A percentile compares a stretch with the other conserved stretches of the same genome.
phyloP scores from a whole-genome alignment of 2,329 filamentous ascomycete species.

The Calonectria hongkongensis region DNA sequence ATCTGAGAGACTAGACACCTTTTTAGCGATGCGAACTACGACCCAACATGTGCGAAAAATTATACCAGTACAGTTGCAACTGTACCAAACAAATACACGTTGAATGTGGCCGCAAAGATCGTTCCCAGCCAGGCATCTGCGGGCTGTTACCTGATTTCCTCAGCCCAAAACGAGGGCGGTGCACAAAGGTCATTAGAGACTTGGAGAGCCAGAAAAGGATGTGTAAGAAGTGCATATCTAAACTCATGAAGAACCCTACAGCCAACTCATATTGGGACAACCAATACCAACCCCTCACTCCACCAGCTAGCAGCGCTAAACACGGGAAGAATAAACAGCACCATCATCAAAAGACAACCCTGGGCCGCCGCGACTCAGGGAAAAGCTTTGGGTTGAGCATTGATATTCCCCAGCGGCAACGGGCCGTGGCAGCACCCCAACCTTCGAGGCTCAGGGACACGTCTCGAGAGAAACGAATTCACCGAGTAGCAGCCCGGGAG shows the following conservation, averaged over 20 bases:
- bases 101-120: not conserved
- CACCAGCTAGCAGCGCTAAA: not conserved
- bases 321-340: not conserved
- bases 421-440: not conserved
- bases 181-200: not conserved
- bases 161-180: not conserved
- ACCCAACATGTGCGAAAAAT: not conserved
- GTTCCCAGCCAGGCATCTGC: not conserved
- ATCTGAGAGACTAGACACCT: too few species aligned
- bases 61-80: slow-evolving; percentile 9
- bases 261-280: slow-evolving; percentile 11
- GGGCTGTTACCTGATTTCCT: not conserved
- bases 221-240: slow-evolving; percentile 11
- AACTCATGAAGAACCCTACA: not conserved
- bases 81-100: not conserved
- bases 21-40: too few species aligned
- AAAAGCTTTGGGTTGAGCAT: not conserved
- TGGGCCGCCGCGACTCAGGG: not conserved
- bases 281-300: too few species aligned
- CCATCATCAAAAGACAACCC: too few species aligned
- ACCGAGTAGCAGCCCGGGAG: not conserved
- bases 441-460: not conserved
- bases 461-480: not conserved
- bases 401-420: not conserved
- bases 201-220: not conserved